Evolutionary conservation across 495 filamentous ascomycete species (phyloP), one percentile per base, ranked within the genome.

Genomic region (Podospora bellae-mahoneyi): DNA sequence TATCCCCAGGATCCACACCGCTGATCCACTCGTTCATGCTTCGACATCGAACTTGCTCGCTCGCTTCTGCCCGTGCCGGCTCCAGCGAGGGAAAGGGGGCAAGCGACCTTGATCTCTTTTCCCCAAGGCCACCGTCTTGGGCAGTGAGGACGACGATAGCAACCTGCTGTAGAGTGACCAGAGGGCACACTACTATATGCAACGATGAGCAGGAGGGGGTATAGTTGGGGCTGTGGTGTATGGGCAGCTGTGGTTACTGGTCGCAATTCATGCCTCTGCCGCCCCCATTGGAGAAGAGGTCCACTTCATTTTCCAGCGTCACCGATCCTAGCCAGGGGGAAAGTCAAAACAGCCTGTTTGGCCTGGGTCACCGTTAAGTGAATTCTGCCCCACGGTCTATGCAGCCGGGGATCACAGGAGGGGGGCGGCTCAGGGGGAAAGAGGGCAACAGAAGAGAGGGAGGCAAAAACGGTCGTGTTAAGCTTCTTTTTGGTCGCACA

Each of bases 11-110:
- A 63, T 63, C 61, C 61, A 63, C 61, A 63, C 66, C 34, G 61
- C 53, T 28, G 58, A 66, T 62, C 67, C 62, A 66, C 58, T 59
- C 18, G 34, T 66, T 68, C 69, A 68, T 69, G 69, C 69, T 61
- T 68, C 64, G 56, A 39, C 28, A 28, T 48, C 27, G 9, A 23
- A 61, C 53, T 55, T 28, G 55, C 58, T 66, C 70, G 66, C 73
- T 75, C 73, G 73, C 73, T 75, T 75, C 69, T 72, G 73, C 72
- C 73, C 73, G 73, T 56, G 65, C 68, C 67, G 27, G 69, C 68
- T 75, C 72, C 73, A 72, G 59, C 23, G 66, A 68, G 15, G 39
- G 59, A 53, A 63, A 58, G 55, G 26, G 58, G 69, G 67, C 64
- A 68, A 39, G 44, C 65, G 61, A 65, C 62, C 19, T 64, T 48